Base-by-base conservation (phyloP, 306 rosid species). In the Lathyrus oleraceus region DNA sequence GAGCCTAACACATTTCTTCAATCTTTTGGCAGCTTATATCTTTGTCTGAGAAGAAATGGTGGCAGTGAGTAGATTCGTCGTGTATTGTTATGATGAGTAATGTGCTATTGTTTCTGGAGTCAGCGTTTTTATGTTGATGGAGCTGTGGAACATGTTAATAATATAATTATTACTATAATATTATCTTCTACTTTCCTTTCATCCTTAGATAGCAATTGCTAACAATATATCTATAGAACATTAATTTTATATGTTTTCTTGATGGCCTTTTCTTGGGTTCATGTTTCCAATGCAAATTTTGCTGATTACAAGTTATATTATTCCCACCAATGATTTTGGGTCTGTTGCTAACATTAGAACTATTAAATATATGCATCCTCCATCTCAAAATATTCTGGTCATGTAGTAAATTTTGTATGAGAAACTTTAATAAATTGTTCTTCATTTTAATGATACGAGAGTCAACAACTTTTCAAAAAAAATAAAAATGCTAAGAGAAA, bases 1-100 rank as follows among this genome's bases (percentile, higher is more conserved):
- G 51, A 69, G 53, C 23, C 70, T 81, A 44, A 77, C 60, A 65
- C 21, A 16, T 76, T 73, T 78, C 4, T 68, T 80, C 61, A 39
- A 43, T 82, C 81, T 81, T 43, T 70, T 87, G 64, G 71, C 96
- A 91, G 97, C 91, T 91, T 7, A 79, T 88, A 79, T 91, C 96
- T 38, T 75, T 88, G 77, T 88, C 88, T 8, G 96, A 84, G 88
- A 87, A 86, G 85, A 91, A 82, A 75, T 79, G 87, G 92, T 79
- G 87, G 87, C 70, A 65, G 73, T 81, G 70, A 68, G 73, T 79
- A 72, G 76, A 62, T 61, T 19, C 36, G 10, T 13, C 30, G 10
- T 15, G 19, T 25, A 36, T 39, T 17, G 71, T 70, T 67, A 4
- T 54, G 53, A 43, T 51, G 57, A 73, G 36, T 12, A 39, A 56